phyloP scores from a whole-genome alignment of 139 green algal genomes.

The Raphidocelis subcapitata region DNA sequence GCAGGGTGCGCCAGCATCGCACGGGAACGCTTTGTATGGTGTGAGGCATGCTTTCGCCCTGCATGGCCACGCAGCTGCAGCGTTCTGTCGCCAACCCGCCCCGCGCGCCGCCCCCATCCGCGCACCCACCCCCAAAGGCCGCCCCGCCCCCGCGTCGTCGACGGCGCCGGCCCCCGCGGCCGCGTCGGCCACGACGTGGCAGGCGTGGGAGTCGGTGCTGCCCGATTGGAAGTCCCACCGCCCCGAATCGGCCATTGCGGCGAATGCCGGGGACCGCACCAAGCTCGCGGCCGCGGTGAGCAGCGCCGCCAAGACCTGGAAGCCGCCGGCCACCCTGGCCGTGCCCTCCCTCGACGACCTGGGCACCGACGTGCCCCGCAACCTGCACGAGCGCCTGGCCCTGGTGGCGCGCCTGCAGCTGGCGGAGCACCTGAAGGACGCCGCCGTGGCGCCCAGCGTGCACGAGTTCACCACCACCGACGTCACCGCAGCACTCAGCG shows the following conservation, averaged over 20 bases:
- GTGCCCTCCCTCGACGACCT: conserved; percentile 21
- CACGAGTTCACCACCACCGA: conserved; percentile 30
- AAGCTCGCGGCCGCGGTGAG: conserved; percentile 15
- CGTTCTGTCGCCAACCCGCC: no score
- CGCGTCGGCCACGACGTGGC: background rate
- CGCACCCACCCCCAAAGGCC: no score
- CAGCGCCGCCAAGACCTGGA: conserved; percentile 8
- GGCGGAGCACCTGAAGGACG: conserved; percentile 6
- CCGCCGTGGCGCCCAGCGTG: background rate
- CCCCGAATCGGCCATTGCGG: no score
- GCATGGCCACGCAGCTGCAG: no score
- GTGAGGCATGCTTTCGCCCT: no score
- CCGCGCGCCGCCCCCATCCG: no score
- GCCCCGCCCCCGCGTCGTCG: no score
- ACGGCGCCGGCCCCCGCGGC: no score
- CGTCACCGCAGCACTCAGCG: conserved; percentile 18
- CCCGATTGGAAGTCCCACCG: conserved; percentile 6
- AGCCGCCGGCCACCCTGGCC: conserved; percentile 19
- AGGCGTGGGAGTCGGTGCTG: conserved; percentile 17
- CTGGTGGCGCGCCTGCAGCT: conserved; percentile 23
- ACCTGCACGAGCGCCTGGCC: conserved; percentile 30
- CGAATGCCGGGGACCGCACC: conserved; percentile 14
- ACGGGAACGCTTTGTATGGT: no score
- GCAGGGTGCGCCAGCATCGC: no score
- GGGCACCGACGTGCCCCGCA: conserved; percentile 6